Percentiles rank a stretch among this genome's conserved stretches.
Evolutionary conservation across 2,329 filamentous ascomycete genomes (phyloP).

Genomic region (Botrytis fabae): DNA sequence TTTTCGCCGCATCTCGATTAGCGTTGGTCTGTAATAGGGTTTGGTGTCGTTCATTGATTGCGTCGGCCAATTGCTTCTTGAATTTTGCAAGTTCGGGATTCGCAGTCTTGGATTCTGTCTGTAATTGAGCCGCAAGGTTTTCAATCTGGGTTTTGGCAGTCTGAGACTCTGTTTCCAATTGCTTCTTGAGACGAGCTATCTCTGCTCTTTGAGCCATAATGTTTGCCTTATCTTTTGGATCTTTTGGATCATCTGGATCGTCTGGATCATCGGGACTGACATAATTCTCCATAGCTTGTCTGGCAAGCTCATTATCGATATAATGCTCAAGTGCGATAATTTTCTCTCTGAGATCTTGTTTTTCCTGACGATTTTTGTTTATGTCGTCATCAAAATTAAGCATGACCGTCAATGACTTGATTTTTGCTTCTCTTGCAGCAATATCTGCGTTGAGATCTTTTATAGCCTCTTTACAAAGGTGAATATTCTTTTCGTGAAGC

Average conservation of each 20-base stretch:
- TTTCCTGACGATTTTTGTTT: conserved; percentile 11
- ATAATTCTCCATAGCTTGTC: neutral
- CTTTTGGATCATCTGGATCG: neutral
- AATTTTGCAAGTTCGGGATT: neutral
- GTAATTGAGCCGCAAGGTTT: neutral
- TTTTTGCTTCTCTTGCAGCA: neutral
- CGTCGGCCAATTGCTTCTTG: neutral
- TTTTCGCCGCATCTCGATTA: neutral
- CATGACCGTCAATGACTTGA: neutral
- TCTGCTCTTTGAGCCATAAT: neutral
- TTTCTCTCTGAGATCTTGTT: conserved; percentile 7
- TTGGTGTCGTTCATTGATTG: neutral
- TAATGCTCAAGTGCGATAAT: neutral
- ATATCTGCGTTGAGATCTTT: neutral
- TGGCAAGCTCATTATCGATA: neutral
- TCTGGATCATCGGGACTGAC: too few species aligned
- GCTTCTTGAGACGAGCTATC: neutral
- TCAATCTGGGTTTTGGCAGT: neutral
- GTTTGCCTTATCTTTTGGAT: neutral
- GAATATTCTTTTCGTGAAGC: neutral
- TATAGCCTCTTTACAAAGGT: neutral
- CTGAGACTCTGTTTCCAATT: neutral
- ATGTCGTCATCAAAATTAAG: neutral
- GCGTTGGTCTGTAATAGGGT: neutral
- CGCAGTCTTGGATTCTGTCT: neutral